A percentile compares a stretch with the other conserved stretches of the same genome.
Conservation (phyloP, 1,284 basidiomycete genomes). For the Papiliotrema nemorosa region DNA sequence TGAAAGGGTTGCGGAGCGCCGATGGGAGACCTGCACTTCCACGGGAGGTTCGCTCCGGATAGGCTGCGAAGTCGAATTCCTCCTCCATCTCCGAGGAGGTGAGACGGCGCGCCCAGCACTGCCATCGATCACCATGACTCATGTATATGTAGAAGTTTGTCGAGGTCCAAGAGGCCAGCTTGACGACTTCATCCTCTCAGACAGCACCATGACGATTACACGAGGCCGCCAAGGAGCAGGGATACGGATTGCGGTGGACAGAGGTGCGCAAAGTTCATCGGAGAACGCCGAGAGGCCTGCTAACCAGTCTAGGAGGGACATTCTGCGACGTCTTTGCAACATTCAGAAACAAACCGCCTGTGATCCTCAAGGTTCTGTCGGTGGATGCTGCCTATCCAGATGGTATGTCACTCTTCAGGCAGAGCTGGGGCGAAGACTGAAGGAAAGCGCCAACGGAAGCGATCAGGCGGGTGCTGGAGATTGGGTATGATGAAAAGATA, state of each 20-base stretch:
- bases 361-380: slow-evolving; percentile 1
- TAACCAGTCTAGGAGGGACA: neutral
- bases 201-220: neutral
- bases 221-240: neutral
- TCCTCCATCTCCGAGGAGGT: too few relatives aligned
- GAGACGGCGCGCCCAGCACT: too few relatives aligned
- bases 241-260: neutral
- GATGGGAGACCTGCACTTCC: too few relatives aligned
- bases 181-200: too few relatives aligned
- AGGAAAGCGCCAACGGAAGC: neutral
- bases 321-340: slow-evolving; percentile 3
- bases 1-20: too few relatives aligned
- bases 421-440: neutral
- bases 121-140: too few relatives aligned
- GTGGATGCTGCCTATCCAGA: slow-evolving; percentile 1
- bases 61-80: too few relatives aligned
- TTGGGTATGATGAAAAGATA: slow-evolving; percentile 3
- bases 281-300: neutral
- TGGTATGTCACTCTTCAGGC: neutral
- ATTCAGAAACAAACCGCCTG: slow-evolving; percentile 1
- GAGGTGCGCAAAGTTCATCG: neutral
- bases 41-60: too few relatives aligned
- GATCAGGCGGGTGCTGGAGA: slow-evolving; percentile 17
- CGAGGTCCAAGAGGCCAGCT: too few relatives aligned
- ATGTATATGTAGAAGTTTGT: too few relatives aligned